Evolutionary conservation across 495 filamentous ascomycete genomes (phyloP), one percentile per base, ranked within the genome.

Genomic region (Articulospora tetracladia): DNA sequence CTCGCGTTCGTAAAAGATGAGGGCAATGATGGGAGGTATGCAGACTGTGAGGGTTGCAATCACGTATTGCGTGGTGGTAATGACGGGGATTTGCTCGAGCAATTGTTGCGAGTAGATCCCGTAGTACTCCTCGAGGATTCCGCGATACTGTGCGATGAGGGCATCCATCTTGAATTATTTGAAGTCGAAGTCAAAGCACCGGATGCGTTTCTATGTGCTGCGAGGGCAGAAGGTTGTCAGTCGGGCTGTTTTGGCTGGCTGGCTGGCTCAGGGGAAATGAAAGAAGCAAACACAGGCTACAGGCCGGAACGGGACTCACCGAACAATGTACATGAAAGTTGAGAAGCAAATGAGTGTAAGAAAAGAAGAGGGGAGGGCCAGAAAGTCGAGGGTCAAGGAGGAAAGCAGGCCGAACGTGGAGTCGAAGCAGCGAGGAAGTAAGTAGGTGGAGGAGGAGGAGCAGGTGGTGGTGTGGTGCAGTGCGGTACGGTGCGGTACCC

Each of bases 1-100:
- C 34, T 67, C 63, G 22, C 53, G 58, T 53, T 69, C 68, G 63
- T 66, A 70, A 49, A 69, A 55, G 1, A 68, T 39, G 10, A 69
- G 59, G 48, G 65, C 64, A 49, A 72, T 58, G 49, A 72, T 59
- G n/a, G 67, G 66, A 2, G 77, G 79, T 10, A 78, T 73, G 51
- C 80, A 76, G 48, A 76, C 72, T 39, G 78, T 61, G 41, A 80
- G 61, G 34, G 79, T 67, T 32, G 80, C 76, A 34, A 81, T 59
- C 41, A 80, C 57, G 56, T 81, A 82, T 46, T 77, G 77, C 23
- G 67, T 60, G 15, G 77, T 72, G 26, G 80, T 79, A 28, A 78
- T 58, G 34, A 68, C 41, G 4, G 58, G 57, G 44, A 68, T 48
- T 44, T 52, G 41, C 1, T 63, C 54, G 20, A 55, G 44, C 57